Evolutionary conservation across 2,329 filamentous ascomycete genomes (phyloP).

Genomic region (Westerdykella sp.): DNA sequence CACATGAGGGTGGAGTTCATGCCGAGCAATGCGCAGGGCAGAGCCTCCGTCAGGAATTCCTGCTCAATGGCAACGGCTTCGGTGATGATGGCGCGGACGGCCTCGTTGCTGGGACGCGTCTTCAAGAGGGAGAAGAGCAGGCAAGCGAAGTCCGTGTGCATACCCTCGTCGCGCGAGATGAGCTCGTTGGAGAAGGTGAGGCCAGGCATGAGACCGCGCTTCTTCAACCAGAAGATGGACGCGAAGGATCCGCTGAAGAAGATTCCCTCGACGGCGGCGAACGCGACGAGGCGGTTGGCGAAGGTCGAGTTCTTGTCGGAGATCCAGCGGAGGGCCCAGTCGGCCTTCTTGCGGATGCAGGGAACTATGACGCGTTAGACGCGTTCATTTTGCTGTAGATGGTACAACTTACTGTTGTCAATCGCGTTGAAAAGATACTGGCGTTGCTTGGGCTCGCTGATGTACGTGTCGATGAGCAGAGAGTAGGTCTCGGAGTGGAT

Average conservation of each 20-base stretch:
- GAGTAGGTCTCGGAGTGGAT: constrained; percentile 99
- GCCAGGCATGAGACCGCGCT: constrained; percentile 97
- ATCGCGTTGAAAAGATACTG: constrained; percentile 97
- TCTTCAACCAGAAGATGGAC: constrained; percentile 99
- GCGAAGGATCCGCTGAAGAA: constrained; percentile 99
- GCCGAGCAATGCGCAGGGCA: constrained; percentile 86
- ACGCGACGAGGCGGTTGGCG: constrained; percentile 89
- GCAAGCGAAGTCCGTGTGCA: constrained; percentile 98
- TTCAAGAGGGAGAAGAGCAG: constrained; percentile 96
- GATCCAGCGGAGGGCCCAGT: constrained; percentile 97
- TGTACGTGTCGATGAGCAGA: constrained; percentile 97
- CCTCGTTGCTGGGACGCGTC: constrained; percentile 75
- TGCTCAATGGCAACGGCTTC: constrained; percentile 94
- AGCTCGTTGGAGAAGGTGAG: constrained; percentile 99
- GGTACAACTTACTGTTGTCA: constrained; percentile 70
- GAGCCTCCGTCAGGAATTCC: constrained; percentile 94
- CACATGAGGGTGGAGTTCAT: constrained; percentile 98
- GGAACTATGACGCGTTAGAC: constrained; percentile 57
- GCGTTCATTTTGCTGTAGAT: constrained; percentile 3
- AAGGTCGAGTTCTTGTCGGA: constrained; percentile 89
- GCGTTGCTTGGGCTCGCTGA: constrained; percentile 93
- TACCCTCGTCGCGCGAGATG: constrained; percentile 97
- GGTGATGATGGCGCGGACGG: constrained; percentile 81
- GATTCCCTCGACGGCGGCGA: constrained; percentile 97
- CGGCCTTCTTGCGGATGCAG: constrained; percentile 96